Evolutionary conservation across 257 asterid genomes (phyloP).

Genomic region (Solanum phureja): DNA sequence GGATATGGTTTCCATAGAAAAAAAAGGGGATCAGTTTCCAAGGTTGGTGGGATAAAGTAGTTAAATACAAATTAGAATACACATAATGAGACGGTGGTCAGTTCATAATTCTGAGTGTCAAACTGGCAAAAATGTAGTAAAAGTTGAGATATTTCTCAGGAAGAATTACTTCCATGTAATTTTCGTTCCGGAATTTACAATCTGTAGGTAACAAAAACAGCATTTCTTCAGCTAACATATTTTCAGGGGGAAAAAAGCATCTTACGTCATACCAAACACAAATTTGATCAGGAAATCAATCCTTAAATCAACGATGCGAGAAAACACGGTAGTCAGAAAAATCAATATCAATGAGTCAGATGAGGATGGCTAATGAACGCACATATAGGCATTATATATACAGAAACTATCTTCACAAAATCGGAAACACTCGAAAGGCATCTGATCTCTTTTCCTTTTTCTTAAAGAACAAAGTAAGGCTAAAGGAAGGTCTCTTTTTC

Average conservation of each 20-base stretch:
- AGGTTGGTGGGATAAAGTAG: background rate
- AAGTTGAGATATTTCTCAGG: background rate
- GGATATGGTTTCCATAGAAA: background rate
- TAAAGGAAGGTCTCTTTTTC: background rate
- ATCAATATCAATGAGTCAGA: background rate
- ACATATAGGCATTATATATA: background rate
- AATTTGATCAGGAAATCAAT: background rate
- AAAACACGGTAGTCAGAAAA: background rate
- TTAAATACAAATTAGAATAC: background rate
- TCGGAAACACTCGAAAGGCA: background rate
- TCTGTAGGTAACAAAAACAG: background rate
- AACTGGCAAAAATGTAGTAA: background rate
- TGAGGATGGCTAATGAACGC: background rate
- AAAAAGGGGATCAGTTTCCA: background rate
- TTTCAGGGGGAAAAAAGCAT: background rate
- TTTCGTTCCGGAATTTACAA: background rate
- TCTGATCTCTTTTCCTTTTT: background rate
- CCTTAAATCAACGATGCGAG: background rate
- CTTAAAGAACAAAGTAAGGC: background rate
- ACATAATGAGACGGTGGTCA: background rate
- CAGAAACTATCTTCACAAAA: background rate
- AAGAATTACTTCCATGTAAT: background rate
- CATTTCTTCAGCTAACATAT: background rate
- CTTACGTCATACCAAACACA: background rate
- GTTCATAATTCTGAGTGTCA: background rate